Base-by-base conservation (phyloP, 2,329 filamentous ascomycete genomes). In the Cladosporium cucumerinum region DNA sequence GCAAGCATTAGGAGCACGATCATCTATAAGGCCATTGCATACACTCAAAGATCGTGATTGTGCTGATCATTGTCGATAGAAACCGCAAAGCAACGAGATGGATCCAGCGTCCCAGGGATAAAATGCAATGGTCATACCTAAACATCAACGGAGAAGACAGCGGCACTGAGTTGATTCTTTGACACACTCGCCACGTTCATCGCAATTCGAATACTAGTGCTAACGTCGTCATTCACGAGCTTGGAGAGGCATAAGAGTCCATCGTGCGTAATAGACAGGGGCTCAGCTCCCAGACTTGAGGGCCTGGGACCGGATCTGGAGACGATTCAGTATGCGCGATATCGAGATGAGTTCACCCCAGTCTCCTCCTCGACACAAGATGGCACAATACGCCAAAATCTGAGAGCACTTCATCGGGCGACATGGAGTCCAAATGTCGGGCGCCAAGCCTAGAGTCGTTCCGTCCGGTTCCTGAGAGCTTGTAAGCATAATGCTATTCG, bases 381-480 rank as follows among this genome's bases (percentile, higher is more conserved):
- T n/a, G 5, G 36, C 16, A 10, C 21, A n/a, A 2, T 10, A 43
- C 18, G 36, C 16, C 7, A 10, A 10, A n/a, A 43, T n/a, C 1
- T 18, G 36, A 43, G 36, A 10, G 7, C 36, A 43, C 36, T n/a
- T 43, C 36, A 3, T 10, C 8, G 36, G 21, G 18, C 36, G 18
- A 6, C 36, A 43, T n/a, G 18, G 36, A n/a, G 3, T 10, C 7
- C 18, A 16, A 18, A 16, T 51, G 48, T 26, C 23, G 26, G 28
- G 23, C 16, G 25, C 51, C 51, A 54, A 54, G 54, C 21, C 14
- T 25, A 2, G 5, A 39, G 32, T 26, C 21, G 54, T 39, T 57
- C 54, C 54, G 54, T 32, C 21, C 39, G 54, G 54, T 57, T 57
- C 54, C 54, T 57, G 5, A 57, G 28, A 39, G 32, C 30, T 39